Conservation (phyloP, 345 rosid genomes). For the Eucalyptus marginata region DNA sequence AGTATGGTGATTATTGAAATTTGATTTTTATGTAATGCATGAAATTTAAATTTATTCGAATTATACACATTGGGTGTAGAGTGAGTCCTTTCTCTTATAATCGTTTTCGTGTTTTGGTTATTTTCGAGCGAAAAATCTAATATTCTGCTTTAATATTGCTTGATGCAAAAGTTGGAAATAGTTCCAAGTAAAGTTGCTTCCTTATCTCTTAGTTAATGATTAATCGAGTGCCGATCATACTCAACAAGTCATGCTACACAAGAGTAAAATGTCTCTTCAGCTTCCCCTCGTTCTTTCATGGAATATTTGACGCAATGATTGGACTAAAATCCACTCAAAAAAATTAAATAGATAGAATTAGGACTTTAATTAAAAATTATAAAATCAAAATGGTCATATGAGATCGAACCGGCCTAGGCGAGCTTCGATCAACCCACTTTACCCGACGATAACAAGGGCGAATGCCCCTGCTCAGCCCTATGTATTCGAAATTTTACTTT, state of each 20-base stretch:
- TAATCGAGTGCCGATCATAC: not conserved
- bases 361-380: not conserved
- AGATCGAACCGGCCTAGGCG: accelerated
- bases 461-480: not conserved
- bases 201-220: not conserved
- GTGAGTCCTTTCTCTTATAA: not conserved
- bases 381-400: not conserved
- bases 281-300: not conserved
- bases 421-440: not conserved
- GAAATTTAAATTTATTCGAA: not conserved
- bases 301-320: not conserved
- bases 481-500: not conserved
- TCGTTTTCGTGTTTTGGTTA: not conserved
- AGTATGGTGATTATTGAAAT: not conserved
- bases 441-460: not conserved
- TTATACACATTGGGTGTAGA: not conserved
- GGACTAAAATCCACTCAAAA: not conserved
- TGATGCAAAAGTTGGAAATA: not conserved
- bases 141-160: not conserved
- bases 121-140: not conserved
- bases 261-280: not conserved
- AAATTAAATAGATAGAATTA: not conserved
- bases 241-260: not conserved
- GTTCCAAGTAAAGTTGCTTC: not conserved
- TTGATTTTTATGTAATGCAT: not conserved